Conservation (phyloP, 2,329 filamentous ascomycete genomes). For the Alternaria infectoria region DNA sequence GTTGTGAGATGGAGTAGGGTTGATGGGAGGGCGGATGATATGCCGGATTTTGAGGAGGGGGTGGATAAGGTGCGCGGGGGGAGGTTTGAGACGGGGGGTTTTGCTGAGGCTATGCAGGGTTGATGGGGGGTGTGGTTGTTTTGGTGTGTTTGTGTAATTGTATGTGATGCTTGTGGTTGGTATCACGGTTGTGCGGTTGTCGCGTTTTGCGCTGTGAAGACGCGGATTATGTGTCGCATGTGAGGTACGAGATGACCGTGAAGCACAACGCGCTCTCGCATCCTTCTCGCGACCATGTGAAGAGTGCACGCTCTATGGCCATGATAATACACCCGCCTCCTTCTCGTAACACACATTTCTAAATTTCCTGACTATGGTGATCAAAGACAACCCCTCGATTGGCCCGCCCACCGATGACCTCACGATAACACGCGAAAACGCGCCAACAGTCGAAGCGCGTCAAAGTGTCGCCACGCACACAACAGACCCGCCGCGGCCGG, state of each 20-base stretch:
- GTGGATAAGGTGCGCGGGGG: conserved; percentile 32
- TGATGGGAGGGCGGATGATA: conserved; percentile 58
- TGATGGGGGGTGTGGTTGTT: neutral
- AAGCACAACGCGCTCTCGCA: neutral
- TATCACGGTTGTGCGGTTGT: neutral
- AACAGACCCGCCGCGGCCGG: conserved; percentile 1
- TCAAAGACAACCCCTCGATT: conserved; percentile 3
- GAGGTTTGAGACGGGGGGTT: neutral
- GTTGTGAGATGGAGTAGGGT: conserved; percentile 60
- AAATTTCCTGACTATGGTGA: neutral
- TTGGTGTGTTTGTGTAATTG: neutral
- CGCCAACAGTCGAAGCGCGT: conserved; percentile 19
- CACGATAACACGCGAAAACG: conserved; percentile 21
- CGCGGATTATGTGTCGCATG: neutral
- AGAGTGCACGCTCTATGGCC: neutral
- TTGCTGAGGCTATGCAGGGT: neutral
- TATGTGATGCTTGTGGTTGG: neutral
- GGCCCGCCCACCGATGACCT: conserved; percentile 15
- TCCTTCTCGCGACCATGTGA: neutral
- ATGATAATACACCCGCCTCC: neutral
- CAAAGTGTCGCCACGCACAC: conserved; percentile 10
- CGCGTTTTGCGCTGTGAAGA: neutral
- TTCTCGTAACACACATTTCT: neutral
- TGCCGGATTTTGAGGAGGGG: conserved; percentile 61
- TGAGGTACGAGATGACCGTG: neutral